Conservation (phyloP, 2,329 filamentous ascomycete genomes). For the Xylariaceae sp. region DNA sequence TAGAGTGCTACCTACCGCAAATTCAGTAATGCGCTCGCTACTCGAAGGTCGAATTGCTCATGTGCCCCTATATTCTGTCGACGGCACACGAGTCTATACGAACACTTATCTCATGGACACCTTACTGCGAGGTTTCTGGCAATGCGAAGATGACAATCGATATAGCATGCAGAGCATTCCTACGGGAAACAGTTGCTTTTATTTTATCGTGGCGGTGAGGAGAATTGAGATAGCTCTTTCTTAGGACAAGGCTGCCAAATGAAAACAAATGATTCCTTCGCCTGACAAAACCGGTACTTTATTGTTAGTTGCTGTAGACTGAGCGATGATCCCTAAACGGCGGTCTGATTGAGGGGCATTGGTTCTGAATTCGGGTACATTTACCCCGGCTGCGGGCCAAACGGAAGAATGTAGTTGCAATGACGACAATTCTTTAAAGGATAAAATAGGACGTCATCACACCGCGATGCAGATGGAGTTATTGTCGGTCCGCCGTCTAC, state of each 20-base stretch:
- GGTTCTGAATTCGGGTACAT: slow-evolving; percentile 11
- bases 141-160: slow-evolving; percentile 58
- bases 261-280: too few species aligned
- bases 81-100: slow-evolving; percentile 64
- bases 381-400: slow-evolving; percentile 13
- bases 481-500: too few species aligned
- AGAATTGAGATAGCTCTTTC: too few species aligned
- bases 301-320: too few species aligned
- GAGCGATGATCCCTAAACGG: neutral
- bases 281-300: too few species aligned
- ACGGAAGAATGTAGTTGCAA: slow-evolving; percentile 2
- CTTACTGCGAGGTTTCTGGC: slow-evolving; percentile 64
- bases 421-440: neutral
- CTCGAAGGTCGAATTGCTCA: slow-evolving; percentile 55
- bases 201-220: too few species aligned
- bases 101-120: slow-evolving; percentile 60
- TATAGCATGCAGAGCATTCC: slow-evolving; percentile 44
- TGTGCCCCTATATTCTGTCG: slow-evolving; percentile 64
- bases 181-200: too few species aligned
- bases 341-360: slow-evolving; percentile 6
- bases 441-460: too few species aligned
- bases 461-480: too few species aligned
- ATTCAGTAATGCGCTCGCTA: slow-evolving; percentile 63
- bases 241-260: too few species aligned
- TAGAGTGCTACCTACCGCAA: slow-evolving; percentile 65